Evolutionary conservation across 768 basidiomycete species (phyloP).

Genomic region (Tephrocybe rancida): DNA sequence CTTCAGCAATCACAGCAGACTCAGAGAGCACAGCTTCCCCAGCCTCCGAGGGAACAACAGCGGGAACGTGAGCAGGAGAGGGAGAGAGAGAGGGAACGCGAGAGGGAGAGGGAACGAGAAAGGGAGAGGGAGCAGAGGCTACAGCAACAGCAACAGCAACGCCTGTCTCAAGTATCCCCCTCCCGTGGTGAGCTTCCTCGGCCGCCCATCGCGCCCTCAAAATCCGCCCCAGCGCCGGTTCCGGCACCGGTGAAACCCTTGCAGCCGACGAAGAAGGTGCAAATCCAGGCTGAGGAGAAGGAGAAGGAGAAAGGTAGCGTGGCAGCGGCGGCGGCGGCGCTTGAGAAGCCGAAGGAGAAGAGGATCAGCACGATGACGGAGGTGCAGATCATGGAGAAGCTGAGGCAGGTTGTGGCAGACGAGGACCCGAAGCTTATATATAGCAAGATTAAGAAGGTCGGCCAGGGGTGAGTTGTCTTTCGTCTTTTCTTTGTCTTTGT

Average conservation of each 20-base stretch:
- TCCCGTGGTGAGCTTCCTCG: slow-evolving; percentile 28
- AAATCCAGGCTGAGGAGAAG: slow-evolving; percentile 54
- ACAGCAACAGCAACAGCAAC: slow-evolving; percentile 27
- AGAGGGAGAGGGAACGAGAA: slow-evolving; percentile 33
- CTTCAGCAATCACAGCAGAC: slow-evolving; percentile 18
- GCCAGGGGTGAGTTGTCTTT: slow-evolving; percentile 79
- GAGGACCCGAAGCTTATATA: slow-evolving; percentile 91
- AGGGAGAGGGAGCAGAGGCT: slow-evolving; percentile 25
- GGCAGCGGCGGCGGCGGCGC: slow-evolving; percentile 71
- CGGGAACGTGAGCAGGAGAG: slow-evolving; percentile 33
- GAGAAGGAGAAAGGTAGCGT: slow-evolving; percentile 48
- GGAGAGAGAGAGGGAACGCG: slow-evolving; percentile 23
- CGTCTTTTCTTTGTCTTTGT: slow-evolving; percentile 5
- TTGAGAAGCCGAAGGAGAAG: slow-evolving; percentile 81
- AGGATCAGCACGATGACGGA: slow-evolving; percentile 97
- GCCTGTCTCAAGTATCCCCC: slow-evolving; percentile 13
- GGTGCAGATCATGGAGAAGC: slow-evolving; percentile 97
- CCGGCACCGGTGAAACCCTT: slow-evolving; percentile 74
- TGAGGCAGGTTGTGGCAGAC: slow-evolving; percentile 82
- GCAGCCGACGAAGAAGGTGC: slow-evolving; percentile 75
- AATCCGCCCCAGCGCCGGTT: slow-evolving; percentile 47
- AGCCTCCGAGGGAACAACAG: slow-evolving; percentile 32
- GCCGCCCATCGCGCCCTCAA: slow-evolving; percentile 43
- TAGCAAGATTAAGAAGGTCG: slow-evolving; percentile 98
- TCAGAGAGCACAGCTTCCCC: slow-evolving; percentile 15